Base-by-base conservation (phyloP, 805 yeast species). In the Candida patagonica region DNA sequence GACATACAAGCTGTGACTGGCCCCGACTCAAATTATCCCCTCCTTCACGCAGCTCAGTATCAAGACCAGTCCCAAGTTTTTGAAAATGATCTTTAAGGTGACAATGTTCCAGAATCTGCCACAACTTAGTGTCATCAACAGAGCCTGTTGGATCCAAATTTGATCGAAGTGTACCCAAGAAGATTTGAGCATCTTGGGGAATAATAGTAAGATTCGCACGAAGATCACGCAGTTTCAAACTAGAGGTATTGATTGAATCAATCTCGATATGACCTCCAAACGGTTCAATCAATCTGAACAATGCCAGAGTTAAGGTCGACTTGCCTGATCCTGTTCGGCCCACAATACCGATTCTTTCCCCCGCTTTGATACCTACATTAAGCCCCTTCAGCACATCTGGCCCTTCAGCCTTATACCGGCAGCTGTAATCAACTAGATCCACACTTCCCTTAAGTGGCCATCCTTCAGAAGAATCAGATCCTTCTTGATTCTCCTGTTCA, bases 291-390 rank as follows among this genome's bases (percentile, higher is more conserved):
- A 77, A 56, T 48, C 84, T 58, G 56, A 85, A 62, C 25, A 86
- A 63, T 15, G 88, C 73, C 56, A 80, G 84, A 43, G 85, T 67
- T 30, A 88, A 65, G 1, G 94, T 82, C 12, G 94, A 79, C 56
- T 87, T 87, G 47, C 96, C 96, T 13, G 81, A 64, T 23, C 96
- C 96, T 41, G 88, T 95, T 49, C 72, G 74, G 29, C 96, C 96
- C 31, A 87, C 85, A n/a, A 29, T 29, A 8, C 31, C 31, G 8
- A 29, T 29, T 7, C 31, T 29, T 29, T 29, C 17, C 7, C 31
- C 31, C 12, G n/a, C 7, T 8, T n/a, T 29, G 7, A 17, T 19
- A 7, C 16, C n/a, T 7, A 29, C 8, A 29, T 8, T 8, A 8
- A 29, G 17, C 8, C 16, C 16, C 13, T 29, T 29, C 13, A 29